A percentile compares a stretch with the other conserved stretches of the same genome.
phyloP scores from a whole-genome alignment of 306 rosid genomes.

The Rosa rugosa region DNA sequence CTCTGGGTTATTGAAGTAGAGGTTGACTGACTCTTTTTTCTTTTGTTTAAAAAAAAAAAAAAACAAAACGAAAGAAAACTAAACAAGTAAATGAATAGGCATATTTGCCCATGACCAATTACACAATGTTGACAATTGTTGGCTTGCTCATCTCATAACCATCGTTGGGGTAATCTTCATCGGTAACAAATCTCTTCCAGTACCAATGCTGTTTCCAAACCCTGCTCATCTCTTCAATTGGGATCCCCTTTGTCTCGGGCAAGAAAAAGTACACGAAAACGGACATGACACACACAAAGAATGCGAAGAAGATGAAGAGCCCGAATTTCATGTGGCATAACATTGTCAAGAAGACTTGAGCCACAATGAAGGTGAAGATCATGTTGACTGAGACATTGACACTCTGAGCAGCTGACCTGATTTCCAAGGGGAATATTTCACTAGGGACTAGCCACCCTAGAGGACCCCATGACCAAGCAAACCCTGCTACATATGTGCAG shows the following conservation, averaged over 20 bases:
- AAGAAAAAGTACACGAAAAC: conserved; percentile 46
- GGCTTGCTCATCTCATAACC: conserved; percentile 40
- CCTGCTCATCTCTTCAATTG: conserved; percentile 77
- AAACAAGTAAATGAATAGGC: too few species aligned
- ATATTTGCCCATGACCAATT: background rate
- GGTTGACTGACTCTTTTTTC: too few species aligned
- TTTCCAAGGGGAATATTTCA: conserved; percentile 85
- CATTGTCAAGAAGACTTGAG: conserved; percentile 35
- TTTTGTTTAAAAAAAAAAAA: too few species aligned
- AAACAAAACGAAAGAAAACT: too few species aligned
- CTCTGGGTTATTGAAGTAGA: too few species aligned
- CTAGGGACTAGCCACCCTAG: conserved; percentile 94
- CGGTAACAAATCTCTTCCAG: conserved; percentile 58
- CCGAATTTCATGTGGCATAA: conserved; percentile 83
- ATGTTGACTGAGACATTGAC: conserved; percentile 78
- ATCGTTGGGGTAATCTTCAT: conserved; percentile 34
- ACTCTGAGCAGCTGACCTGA: conserved; percentile 89
- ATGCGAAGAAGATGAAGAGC: conserved; percentile 69
- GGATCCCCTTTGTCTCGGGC: conserved; percentile 84
- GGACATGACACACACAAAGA: conserved; percentile 68
- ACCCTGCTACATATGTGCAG: conserved; percentile 75
- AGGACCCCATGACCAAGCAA: conserved; percentile 98
- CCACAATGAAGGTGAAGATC: conserved; percentile 74
- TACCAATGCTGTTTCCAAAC: conserved; percentile 74
- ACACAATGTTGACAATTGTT: conserved; percentile 33